phyloP scores from a whole-genome alignment of 257 asterid species.

The Solanum virginianum region DNA sequence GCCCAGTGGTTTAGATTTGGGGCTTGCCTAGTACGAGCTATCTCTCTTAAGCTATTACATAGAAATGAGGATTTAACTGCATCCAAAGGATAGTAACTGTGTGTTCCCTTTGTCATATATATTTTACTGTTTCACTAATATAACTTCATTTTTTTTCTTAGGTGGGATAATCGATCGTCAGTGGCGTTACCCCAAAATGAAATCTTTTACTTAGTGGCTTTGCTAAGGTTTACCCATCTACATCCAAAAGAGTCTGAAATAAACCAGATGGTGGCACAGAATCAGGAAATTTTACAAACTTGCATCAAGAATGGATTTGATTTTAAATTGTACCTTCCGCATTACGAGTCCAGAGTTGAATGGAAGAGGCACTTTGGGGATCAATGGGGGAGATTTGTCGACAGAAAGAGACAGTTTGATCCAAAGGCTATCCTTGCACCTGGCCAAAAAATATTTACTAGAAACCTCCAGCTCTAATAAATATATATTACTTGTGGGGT shows the following conservation, averaged over 20 bases:
- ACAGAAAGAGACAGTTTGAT: constrained; percentile 55
- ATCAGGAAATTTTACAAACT: constrained; percentile 43
- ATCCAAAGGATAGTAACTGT: no score
- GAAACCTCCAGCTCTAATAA: constrained; percentile 36
- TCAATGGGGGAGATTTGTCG: constrained; percentile 71
- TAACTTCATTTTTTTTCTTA: background rate
- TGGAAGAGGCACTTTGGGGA: constrained; percentile 76
- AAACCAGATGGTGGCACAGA: constrained; percentile 58
- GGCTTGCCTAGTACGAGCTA: no score
- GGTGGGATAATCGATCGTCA: constrained; percentile 81
- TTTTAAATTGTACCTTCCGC: constrained; percentile 80
- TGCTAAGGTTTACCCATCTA: constrained; percentile 55
- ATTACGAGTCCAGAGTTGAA: constrained; percentile 41
- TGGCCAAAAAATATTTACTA: constrained; percentile 71
- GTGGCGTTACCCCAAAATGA: constrained; percentile 58
- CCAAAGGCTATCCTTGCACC: constrained; percentile 92
- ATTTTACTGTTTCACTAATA: background rate
- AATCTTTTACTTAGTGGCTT: constrained; percentile 65
- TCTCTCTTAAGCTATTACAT: no score
- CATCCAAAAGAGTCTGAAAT: constrained; percentile 36
- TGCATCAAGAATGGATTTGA: constrained; percentile 43
- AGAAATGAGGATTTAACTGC: no score
- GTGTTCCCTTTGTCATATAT: no score
- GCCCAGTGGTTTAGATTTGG: no score
- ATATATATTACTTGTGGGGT: background rate